A percentile compares a stretch with the other conserved stretches of the same genome.
Evolutionary conservation across 2,329 filamentous ascomycete species (phyloP).

Genomic region (Beauveria pseudobassiana): DNA sequence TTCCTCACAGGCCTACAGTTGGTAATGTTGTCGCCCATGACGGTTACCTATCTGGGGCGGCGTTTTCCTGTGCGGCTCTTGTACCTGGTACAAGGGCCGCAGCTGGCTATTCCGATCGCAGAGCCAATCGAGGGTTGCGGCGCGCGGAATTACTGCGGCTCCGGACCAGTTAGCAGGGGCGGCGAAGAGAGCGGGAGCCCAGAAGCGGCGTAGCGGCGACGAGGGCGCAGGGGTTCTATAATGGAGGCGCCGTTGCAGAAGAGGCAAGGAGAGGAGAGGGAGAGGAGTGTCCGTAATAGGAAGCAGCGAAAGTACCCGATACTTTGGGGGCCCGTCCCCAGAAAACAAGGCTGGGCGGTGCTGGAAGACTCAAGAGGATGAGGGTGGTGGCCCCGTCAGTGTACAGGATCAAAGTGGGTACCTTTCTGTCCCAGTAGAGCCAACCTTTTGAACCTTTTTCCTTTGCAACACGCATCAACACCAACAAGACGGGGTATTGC

Average conservation of each 20-base stretch:
- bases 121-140: not conserved
- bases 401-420: not conserved
- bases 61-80: not conserved
- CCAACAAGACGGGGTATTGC: not conserved
- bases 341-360: not conserved
- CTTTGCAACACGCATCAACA: not conserved
- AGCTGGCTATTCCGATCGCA: not conserved
- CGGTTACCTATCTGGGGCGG: not conserved
- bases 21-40: not conserved
- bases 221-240: not conserved
- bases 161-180: not conserved
- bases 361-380: not conserved
- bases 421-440: no score
- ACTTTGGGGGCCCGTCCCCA: not conserved
- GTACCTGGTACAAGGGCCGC: slow-evolving; percentile 4
- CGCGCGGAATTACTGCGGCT: slow-evolving; percentile 8
- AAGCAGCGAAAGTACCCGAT: not conserved
- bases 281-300: not conserved
- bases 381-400: not conserved
- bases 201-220: slow-evolving; percentile 1
- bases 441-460: not conserved
- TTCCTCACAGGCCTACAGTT: not conserved
- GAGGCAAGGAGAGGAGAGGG: not conserved
- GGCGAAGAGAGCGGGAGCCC: not conserved
- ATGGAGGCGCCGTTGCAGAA: slow-evolving; percentile 2